phyloP scores from a whole-genome alignment of 176 grass and related monocot species.

The Musa acuminata region DNA sequence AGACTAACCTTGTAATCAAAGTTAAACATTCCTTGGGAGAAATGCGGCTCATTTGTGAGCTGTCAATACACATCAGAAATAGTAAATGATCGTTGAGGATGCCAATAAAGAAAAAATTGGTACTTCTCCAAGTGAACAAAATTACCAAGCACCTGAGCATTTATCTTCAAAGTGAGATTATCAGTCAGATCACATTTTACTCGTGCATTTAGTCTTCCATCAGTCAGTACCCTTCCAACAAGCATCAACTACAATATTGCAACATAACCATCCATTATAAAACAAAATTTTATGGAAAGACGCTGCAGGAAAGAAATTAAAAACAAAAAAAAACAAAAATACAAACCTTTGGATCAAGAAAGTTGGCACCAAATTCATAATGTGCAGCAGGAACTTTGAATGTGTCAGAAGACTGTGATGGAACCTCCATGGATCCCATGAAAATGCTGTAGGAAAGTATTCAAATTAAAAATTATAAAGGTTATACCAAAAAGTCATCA shows the following conservation, averaged over 20 bases:
- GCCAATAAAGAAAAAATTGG: not conserved
- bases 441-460: constrained; percentile 19
- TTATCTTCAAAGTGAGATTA: constrained; percentile 39
- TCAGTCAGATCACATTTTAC: constrained; percentile 48
- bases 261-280: not conserved
- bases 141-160: constrained; percentile 50
- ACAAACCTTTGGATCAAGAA: constrained; percentile 87
- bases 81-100: not conserved
- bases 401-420: constrained; percentile 54
- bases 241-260: constrained; percentile 49
- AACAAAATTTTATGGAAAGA: not conserved
- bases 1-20: constrained; percentile 65
- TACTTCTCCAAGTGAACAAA: not conserved
- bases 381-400: constrained; percentile 87
- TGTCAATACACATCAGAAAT: constrained; percentile 28
- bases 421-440: constrained; percentile 80
- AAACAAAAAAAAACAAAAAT: constrained; percentile 4
- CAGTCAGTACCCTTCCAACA: constrained; percentile 37
- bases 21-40: constrained; percentile 44
- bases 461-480: constrained; percentile 5
- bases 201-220: constrained; percentile 43
- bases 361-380: constrained; percentile 98
- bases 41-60: constrained; percentile 59
- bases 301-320: not conserved
- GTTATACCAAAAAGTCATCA: not conserved